A percentile compares a stretch with the other conserved stretches of the same genome.
Conservation (phyloP, 208 protist species). For the Strigomonas galati region DNA sequence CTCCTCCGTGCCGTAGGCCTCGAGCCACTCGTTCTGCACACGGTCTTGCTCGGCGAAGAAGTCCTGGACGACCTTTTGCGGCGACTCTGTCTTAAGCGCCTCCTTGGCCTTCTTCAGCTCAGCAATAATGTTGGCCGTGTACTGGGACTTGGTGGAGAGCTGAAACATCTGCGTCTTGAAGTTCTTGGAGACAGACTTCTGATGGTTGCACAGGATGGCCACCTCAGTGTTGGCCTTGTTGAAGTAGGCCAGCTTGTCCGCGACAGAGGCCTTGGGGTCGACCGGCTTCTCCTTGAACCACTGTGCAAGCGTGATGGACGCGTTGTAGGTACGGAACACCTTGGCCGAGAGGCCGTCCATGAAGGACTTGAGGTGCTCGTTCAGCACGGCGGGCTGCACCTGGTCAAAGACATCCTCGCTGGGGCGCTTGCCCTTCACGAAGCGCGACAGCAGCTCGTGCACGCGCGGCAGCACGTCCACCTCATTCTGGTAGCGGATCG, state of each 20-base stretch:
- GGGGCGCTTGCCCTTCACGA: conserved; percentile 84
- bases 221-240: conserved; percentile 98
- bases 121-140: conserved; percentile 75
- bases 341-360: conserved; percentile 97
- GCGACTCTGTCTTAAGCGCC: conserved; percentile 47
- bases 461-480: conserved; percentile 89
- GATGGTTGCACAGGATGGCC: conserved; percentile 99
- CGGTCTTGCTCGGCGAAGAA: conserved; percentile 85
- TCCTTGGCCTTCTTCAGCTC: conserved; percentile 68
- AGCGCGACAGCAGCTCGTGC: conserved; percentile 89
- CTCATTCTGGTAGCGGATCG: conserved; percentile 95
- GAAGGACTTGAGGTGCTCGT: conserved; percentile 96
- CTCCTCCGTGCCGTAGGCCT: conserved; percentile 85
- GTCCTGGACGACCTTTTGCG: conserved; percentile 76
- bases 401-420: conserved; percentile 93
- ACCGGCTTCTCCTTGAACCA: conserved; percentile 93
- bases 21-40: conserved; percentile 85
- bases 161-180: conserved; percentile 75
- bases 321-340: conserved; percentile 99
- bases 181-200: conserved; percentile 94
- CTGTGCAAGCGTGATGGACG: conserved; percentile 96
- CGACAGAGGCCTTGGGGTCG: conserved; percentile 47
- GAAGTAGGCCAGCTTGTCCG: conserved; percentile 95
- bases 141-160: conserved; percentile 73
- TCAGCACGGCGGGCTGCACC: conserved; percentile 90